Conservation (phyloP, 2,329 filamentous ascomycete genomes). For the Volutella citrinella region DNA sequence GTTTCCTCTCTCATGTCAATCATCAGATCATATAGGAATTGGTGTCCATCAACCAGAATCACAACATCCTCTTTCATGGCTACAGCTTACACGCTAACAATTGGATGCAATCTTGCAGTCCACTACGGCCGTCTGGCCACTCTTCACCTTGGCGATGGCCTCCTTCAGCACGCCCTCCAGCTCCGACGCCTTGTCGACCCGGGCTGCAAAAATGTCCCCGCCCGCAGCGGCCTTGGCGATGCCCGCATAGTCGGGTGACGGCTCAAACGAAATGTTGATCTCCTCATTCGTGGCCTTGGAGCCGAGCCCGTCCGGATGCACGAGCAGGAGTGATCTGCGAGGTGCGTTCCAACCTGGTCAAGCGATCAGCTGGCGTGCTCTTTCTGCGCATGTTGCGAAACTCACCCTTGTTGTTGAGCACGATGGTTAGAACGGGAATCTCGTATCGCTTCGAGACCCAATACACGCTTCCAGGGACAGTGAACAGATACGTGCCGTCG, state of each 20-base stretch:
- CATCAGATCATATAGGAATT: constrained; percentile 10
- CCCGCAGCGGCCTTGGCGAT: constrained; percentile 59
- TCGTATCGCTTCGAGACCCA: constrained; percentile 54
- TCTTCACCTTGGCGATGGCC: constrained; percentile 49
- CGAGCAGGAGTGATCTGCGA: constrained; percentile 52
- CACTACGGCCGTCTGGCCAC: constrained; percentile 50
- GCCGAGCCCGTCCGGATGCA: constrained; percentile 56
- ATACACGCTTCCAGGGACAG: constrained; percentile 52
- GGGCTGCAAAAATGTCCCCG: constrained; percentile 49
- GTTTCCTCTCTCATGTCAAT: no score
- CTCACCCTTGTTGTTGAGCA: constrained; percentile 55
- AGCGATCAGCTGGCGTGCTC: constrained; percentile 9
- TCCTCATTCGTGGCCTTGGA: constrained; percentile 57
- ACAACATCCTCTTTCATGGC: constrained; percentile 10
- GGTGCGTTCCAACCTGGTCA: constrained; percentile 57
- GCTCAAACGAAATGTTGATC: constrained; percentile 59
- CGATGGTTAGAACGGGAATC: constrained; percentile 53
- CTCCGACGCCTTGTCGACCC: constrained; percentile 43
- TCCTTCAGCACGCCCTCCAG: constrained; percentile 46
- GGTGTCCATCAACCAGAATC: constrained; percentile 1
- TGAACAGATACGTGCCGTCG: constrained; percentile 56
- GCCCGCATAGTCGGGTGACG: constrained; percentile 56
- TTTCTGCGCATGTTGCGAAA: not conserved
- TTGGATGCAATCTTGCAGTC: constrained; percentile 49
- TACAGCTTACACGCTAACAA: constrained; percentile 29